Evolutionary conservation across 306 rosid genomes (phyloP), one percentile per base, ranked within the genome.

Genomic region (Benincasa hispida): DNA sequence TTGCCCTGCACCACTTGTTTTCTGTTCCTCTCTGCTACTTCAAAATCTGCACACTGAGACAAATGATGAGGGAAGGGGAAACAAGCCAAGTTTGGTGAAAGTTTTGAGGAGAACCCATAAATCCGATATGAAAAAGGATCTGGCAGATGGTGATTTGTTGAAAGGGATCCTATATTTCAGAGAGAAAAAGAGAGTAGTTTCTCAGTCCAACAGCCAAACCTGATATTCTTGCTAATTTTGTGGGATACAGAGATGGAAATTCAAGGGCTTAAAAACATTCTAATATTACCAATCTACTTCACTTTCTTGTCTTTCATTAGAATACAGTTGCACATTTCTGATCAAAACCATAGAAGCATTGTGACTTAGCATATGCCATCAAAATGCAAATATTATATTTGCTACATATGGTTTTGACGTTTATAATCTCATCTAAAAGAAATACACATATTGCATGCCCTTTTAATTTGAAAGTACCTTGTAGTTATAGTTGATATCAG

Each of bases 61-160:
- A 66, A 30, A 39, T 10, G 51, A 66, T 1, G 73, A 66, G 12
- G 8, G 53, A 39, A 19, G 30, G 9, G 9, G 45, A 37, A 17
- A 30, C 2, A 13, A 6, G 41, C 22, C 12, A 61, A 28, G 30
- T 14, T 63, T 8, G 47, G 25, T 19, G 47, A 32, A 37, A 35
- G 54, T 68, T 68, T 68, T 68, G 55, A 22, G 55, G 55, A 69
- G 39, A 69, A 50, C 55, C 22, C 57, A 45, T 69, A 13, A 45
- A 45, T 22, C 13, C 24, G 22, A 45, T 22, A 7, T 9, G 35
- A 3, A 69, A 15, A 69, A 15, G 75, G 75, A 69, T 69, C 57
- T 69, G 75, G 75, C 75, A 69, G 55, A 69, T 45, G 75, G 57
- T 45, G 75, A 69, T 69, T 69, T 69, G 75, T 69, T 69, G 75